phyloP scores from a whole-genome alignment of 2,329 filamentous ascomycete species.

The Drechslera avenae region DNA sequence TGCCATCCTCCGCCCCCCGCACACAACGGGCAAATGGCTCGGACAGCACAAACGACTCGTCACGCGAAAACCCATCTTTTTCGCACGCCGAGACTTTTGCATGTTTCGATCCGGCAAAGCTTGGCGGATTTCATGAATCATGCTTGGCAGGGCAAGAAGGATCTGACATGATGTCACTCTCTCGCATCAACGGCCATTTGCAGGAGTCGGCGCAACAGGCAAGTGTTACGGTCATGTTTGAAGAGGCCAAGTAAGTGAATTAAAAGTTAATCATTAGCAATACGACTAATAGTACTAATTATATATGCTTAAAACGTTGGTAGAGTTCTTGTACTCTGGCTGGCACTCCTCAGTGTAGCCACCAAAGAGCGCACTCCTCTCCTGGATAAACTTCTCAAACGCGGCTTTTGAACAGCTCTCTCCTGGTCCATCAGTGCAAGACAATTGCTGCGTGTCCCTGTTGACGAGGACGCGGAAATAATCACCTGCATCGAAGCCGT shows the following conservation, averaged over 20 bases:
- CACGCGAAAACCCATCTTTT: background rate
- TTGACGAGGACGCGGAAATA: slow-evolving; percentile 61
- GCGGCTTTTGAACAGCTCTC: slow-evolving; percentile 55
- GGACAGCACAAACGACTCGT: background rate
- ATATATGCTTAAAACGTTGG: slow-evolving; percentile 43
- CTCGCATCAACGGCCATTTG: too few relatives aligned
- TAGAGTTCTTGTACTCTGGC: slow-evolving; percentile 52
- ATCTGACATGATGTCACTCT: too few relatives aligned
- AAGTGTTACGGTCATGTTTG: background rate
- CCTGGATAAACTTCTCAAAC: slow-evolving; percentile 52
- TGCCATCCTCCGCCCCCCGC: slow-evolving; percentile 1
- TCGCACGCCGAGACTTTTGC: background rate
- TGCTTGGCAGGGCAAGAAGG: too few relatives aligned
- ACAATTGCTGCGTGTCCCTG: slow-evolving; percentile 55
- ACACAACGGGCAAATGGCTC: background rate
- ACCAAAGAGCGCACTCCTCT: slow-evolving; percentile 52
- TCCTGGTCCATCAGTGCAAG: slow-evolving; percentile 57
- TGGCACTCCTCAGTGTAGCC: slow-evolving; percentile 52
- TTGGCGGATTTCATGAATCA: too few relatives aligned
- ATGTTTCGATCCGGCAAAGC: too few relatives aligned
- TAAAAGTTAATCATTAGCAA: slow-evolving; percentile 2
- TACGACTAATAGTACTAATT: background rate
- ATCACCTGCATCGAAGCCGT: slow-evolving; percentile 58
- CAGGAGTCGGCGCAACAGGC: too few relatives aligned
- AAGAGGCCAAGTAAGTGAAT: background rate